Conservation (phyloP, 1,284 basidiomycete species). For the Retiboletus fuscus region DNA sequence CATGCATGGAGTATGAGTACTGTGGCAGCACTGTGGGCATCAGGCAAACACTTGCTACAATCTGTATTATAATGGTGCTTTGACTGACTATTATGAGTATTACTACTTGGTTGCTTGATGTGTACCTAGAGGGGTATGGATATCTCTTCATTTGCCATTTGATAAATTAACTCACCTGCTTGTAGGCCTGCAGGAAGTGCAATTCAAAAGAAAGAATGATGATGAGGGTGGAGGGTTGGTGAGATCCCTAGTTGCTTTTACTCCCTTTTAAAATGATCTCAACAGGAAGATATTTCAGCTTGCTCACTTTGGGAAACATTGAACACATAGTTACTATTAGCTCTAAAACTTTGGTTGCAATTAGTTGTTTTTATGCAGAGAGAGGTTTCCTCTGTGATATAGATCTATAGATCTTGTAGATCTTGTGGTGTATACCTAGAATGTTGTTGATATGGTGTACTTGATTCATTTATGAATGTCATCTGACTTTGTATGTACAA, state of each 20-base stretch:
- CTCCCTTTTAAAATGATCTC: background rate
- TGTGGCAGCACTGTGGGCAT: background rate
- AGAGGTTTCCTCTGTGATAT: no score
- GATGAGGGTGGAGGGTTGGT: background rate
- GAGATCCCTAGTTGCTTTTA: background rate
- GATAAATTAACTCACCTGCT: background rate
- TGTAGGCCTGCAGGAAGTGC: background rate
- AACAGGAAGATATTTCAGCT: background rate
- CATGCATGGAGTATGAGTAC: conserved; percentile 14
- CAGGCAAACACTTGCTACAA: conserved; percentile 20
- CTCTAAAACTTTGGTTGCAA: no score
- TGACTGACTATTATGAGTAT: conserved; percentile 5
- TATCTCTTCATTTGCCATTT: background rate
- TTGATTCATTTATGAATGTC: no score
- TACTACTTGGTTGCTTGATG: background rate
- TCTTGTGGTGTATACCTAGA: no score
- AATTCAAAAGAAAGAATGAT: no score
- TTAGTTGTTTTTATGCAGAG: no score
- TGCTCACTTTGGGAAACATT: no score
- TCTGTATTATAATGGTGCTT: conserved; percentile 11
- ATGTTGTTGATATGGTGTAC: no score
- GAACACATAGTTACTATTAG: no score
- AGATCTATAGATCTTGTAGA: no score
- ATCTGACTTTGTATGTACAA: no score
- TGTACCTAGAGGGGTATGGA: background rate